Evolutionary conservation across 192 early-diverging fungal species (phyloP).

Genomic region (Backusella mclennaniae): DNA sequence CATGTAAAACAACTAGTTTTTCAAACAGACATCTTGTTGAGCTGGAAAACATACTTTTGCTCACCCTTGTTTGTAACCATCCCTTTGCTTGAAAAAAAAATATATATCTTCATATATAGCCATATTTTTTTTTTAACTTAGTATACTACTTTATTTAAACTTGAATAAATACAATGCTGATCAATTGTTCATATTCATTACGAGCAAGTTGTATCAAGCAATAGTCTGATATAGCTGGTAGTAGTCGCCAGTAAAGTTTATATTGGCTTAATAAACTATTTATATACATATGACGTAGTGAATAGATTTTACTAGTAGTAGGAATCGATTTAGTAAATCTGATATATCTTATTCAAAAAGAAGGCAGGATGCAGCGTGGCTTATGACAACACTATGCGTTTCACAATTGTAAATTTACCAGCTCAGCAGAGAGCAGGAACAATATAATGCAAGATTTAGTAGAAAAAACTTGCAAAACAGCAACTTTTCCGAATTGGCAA

Average conservation of each 20-base stretch:
- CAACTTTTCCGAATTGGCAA: conserved; percentile 14
- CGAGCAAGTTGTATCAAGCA: too few species aligned
- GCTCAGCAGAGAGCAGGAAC: neutral
- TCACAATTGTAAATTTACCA: neutral
- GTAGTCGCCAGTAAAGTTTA: too few species aligned
- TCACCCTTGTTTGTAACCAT: conserved; percentile 11
- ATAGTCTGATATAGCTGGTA: too few species aligned
- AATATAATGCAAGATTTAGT: conserved; percentile 18
- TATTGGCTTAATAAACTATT: too few species aligned
- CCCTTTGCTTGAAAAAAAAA: neutral
- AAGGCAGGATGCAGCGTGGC: conserved; percentile 19
- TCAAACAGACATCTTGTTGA: conserved; percentile 14
- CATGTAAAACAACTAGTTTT: conserved; percentile 11
- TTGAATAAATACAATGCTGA: too few species aligned
- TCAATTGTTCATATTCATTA: too few species aligned
- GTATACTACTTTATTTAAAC: too few species aligned
- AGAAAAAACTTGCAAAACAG: conserved; percentile 3
- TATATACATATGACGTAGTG: too few species aligned
- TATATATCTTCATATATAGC: neutral
- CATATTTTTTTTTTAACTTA: too few species aligned
- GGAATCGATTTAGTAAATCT: too few species aligned
- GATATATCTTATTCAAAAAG: neutral
- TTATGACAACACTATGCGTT: conserved; percentile 11
- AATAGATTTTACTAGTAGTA: too few species aligned
- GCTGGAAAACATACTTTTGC: conserved; percentile 18